phyloP scores from a whole-genome alignment of 2,329 filamentous ascomycete genomes.

The Colletotrichum eleusines region DNA sequence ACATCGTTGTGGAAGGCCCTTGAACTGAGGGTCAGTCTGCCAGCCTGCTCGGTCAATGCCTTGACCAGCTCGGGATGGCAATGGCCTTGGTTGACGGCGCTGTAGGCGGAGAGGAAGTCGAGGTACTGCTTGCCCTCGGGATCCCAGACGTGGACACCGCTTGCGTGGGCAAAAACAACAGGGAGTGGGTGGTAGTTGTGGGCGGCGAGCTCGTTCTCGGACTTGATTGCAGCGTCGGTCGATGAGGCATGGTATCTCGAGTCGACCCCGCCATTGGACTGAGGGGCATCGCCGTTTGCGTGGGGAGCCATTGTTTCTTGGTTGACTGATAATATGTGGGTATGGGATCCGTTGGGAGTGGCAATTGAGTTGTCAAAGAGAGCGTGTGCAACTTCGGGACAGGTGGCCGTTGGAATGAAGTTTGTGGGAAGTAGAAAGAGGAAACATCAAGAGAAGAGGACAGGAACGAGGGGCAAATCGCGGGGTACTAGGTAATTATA shows the following conservation, averaged over 20 bases:
- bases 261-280: conserved; percentile 49
- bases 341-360: conserved; percentile 15
- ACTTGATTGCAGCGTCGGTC: conserved; percentile 81
- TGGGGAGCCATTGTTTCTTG: conserved; percentile 67
- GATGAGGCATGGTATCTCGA: conserved; percentile 79
- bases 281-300: conserved; percentile 58
- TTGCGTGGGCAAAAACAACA: conserved; percentile 88
- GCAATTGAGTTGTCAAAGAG: conserved; percentile 36
- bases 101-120: conserved; percentile 98
- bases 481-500: conserved; percentile 40
- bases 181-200: conserved; percentile 99
- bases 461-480: conserved; percentile 42
- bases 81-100: conserved; percentile 97
- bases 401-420: conserved; percentile 34
- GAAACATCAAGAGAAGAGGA: conserved; percentile 26
- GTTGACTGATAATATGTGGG: conserved; percentile 1
- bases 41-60: conserved; percentile 88
- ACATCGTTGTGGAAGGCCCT: conserved; percentile 99
- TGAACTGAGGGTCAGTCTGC: conserved; percentile 89
- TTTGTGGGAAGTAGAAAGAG: conserved; percentile 15
- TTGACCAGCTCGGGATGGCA: conserved; percentile 97
- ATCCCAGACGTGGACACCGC: conserved; percentile 93
- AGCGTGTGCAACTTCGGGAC: conserved; percentile 32
- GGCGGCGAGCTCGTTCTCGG: conserved; percentile 87
- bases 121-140: conserved; percentile 96